These are phyloP conservation scores for Russula dissimulans DNA, from an alignment of 768 basidiomycete genomes.

Conservation along the genomic window DNA sequence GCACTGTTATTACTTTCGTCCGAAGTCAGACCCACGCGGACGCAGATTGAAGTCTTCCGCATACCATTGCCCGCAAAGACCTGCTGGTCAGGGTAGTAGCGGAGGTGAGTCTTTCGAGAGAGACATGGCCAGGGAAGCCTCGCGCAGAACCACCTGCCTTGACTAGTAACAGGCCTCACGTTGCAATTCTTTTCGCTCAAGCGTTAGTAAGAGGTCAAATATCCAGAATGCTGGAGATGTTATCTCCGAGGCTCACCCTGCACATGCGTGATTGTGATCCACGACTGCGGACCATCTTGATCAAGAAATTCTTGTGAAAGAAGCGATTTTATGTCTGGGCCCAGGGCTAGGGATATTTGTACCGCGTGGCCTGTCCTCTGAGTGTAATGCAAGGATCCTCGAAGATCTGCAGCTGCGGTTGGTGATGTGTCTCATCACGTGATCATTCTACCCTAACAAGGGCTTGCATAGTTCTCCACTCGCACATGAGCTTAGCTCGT, in stretches of 20 bases:
- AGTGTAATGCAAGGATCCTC: too few species aligned
- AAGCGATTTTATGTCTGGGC: too few species aligned
- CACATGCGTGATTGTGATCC: slow-evolving; percentile 3
- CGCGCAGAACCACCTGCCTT: slow-evolving; percentile 1
- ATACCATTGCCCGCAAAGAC: not conserved
- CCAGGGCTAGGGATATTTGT: too few species aligned
- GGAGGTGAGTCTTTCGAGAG: too few species aligned
- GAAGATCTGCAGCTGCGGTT: too few species aligned
- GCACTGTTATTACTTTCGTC: not conserved
- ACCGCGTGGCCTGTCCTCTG: too few species aligned
- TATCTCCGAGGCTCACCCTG: slow-evolving; percentile 7
- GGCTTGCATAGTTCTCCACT: too few species aligned
- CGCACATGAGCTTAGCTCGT: too few species aligned
- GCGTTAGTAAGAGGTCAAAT: not conserved
- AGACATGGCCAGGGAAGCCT: not conserved
- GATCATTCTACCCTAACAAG: too few species aligned
- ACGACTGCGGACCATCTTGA: not conserved
- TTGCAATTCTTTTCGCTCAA: slow-evolving; percentile 8
- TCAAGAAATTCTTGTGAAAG: too few species aligned
- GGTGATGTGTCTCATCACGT: too few species aligned
- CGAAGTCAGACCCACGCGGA: not conserved
- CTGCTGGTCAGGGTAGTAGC: too few species aligned
- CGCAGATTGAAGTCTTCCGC: not conserved
- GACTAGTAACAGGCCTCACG: slow-evolving; percentile 14
- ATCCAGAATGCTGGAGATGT: not conserved